Conservation (phyloP, 2,329 filamentous ascomycete species). For the Chaetomiaceae sp. region DNA sequence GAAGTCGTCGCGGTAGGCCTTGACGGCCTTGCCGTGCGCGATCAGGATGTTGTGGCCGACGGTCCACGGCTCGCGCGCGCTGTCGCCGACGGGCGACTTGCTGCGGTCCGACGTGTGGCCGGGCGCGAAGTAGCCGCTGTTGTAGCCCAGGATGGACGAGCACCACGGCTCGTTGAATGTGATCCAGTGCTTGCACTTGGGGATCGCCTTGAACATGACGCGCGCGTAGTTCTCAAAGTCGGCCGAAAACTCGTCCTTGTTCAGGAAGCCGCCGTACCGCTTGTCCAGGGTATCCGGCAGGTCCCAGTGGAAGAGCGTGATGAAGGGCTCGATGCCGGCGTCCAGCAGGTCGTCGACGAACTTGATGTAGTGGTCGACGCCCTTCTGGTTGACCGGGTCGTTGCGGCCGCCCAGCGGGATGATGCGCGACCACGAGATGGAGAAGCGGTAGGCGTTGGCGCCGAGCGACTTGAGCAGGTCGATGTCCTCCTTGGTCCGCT, state of each 20-base stretch:
- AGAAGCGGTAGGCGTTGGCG: conserved; percentile 74
- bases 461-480: conserved; percentile 67
- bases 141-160: conserved; percentile 74
- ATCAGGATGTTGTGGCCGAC: conserved; percentile 75
- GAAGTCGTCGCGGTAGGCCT: conserved; percentile 77
- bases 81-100: conserved; percentile 66
- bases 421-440: conserved; percentile 76
- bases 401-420: conserved; percentile 79
- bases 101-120: conserved; percentile 72
- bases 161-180: conserved; percentile 91
- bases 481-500: conserved; percentile 71
- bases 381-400: conserved; percentile 73
- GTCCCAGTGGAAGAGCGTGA: conserved; percentile 88
- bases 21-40: conserved; percentile 74
- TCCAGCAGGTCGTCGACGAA: conserved; percentile 72
- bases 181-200: conserved; percentile 80
- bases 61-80: conserved; percentile 71
- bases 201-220: conserved; percentile 66
- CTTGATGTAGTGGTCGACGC: conserved; percentile 70
- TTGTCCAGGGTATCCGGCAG: conserved; percentile 71
- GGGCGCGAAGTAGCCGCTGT: conserved; percentile 69
- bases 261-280: conserved; percentile 74
- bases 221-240: conserved; percentile 77
- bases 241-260: conserved; percentile 73
- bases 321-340: conserved; percentile 70